These are phyloP conservation scores for Lactifluus volemus DNA, from an alignment of 768 basidiomycete species.

Conservation along the genomic window DNA sequence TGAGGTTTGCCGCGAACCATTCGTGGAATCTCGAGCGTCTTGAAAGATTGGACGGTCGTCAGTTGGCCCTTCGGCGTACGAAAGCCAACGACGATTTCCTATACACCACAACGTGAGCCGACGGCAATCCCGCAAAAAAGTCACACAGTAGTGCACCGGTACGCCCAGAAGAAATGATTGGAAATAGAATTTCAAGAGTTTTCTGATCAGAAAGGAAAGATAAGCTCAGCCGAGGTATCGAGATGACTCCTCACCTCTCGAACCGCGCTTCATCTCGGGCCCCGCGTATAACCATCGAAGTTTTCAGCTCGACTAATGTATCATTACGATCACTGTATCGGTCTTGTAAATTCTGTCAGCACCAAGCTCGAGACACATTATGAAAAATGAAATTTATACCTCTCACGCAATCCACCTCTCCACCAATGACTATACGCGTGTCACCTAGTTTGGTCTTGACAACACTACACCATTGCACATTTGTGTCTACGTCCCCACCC, in stretches of 20 bases:
- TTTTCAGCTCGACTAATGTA: constrained; percentile 81
- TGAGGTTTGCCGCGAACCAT: constrained; percentile 63
- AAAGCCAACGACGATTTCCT: constrained; percentile 87
- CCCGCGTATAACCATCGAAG: constrained; percentile 62
- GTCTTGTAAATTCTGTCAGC: constrained; percentile 30
- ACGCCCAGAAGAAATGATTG: constrained; percentile 89
- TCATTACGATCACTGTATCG: constrained; percentile 53
- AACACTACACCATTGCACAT: constrained; percentile 85
- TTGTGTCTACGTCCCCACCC: constrained; percentile 80
- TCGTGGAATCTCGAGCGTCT: constrained; percentile 73
- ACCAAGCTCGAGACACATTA: neutral
- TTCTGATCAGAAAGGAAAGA: constrained; percentile 37
- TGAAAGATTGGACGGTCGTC: constrained; percentile 58
- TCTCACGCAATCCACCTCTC: constrained; percentile 85
- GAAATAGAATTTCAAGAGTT: constrained; percentile 87
- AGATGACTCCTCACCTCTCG: constrained; percentile 49
- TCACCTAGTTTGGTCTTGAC: constrained; percentile 78
- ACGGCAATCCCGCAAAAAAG: neutral
- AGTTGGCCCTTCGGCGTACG: constrained; percentile 68
- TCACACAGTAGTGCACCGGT: constrained; percentile 38
- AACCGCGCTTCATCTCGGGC: constrained; percentile 60
- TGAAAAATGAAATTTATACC: constrained; percentile 34
- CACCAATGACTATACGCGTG: constrained; percentile 67
- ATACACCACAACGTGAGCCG: neutral
- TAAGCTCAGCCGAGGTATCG: neutral